Evolutionary conservation across 1,284 basidiomycete genomes (phyloP).

Genomic region (Leccinum pachyderme): DNA sequence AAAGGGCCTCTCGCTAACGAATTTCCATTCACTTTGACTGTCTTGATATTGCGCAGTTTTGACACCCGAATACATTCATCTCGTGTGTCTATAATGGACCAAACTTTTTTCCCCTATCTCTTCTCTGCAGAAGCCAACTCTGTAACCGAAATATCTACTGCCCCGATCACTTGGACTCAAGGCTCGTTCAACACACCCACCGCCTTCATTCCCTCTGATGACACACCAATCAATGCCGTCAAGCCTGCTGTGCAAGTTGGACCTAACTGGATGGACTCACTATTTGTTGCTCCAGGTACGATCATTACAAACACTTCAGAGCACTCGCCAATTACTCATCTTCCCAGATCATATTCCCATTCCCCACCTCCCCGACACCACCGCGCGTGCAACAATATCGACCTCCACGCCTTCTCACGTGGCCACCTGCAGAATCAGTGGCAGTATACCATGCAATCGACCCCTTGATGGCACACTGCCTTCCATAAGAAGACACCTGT

Average conservation of each 20-base stretch:
- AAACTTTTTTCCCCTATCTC: not conserved
- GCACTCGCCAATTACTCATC: not conserved
- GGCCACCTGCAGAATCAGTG: conserved; percentile 3
- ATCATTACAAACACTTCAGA: not conserved
- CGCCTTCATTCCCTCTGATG: not conserved
- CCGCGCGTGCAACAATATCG: not conserved
- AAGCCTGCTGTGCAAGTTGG: not conserved
- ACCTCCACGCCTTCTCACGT: not conserved
- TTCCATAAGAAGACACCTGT: conserved; percentile 10
- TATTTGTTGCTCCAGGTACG: not conserved
- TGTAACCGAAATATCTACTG: not conserved
- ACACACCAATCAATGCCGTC: not conserved
- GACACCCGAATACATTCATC: not conserved
- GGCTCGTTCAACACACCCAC: not conserved
- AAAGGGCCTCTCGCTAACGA: not conserved
- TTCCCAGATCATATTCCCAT: not conserved
- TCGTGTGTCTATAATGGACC: not conserved
- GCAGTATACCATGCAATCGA: conserved; percentile 1
- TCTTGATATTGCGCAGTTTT: not conserved
- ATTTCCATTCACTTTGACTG: not conserved
- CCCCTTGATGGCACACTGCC: conserved; percentile 2
- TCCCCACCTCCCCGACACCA: not conserved
- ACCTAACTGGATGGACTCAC: conserved; percentile 2
- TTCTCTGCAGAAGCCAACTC: not conserved
- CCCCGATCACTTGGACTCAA: not conserved